Base-by-base conservation (phyloP, 2,329 filamentous ascomycete species). In the Hymenoscyphus linearis region DNA sequence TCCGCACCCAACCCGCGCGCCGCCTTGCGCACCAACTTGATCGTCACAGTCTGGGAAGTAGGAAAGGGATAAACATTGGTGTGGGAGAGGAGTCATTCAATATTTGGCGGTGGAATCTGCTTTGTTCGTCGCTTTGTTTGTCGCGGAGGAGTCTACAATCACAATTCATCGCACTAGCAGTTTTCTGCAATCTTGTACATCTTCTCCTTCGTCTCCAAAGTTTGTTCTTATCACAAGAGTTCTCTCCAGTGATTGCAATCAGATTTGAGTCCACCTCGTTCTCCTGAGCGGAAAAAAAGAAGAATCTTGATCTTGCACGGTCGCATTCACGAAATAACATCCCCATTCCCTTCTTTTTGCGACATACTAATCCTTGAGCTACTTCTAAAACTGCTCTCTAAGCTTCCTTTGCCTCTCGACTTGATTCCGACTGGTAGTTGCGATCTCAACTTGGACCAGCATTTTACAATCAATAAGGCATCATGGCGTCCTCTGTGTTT, bases 401-500 rank as follows among this genome's bases (percentile, higher is more conserved):
- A 67, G 64, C 62, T 60, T 61, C 61, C 62, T 57, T 50, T 61
- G 53, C 60, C 58, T 59, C 56, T 60, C 61, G 37, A 58, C 59
- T 60, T 59, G 60, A 55, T 35, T 37, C 60, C 63, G 57, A 60
- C 47, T n/a, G 59, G 59, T 55, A 57, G 22, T 52, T 18, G 18
- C 57, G 59, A 64, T 58, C 44, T 47, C 52, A 54, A 25, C 50
- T 52, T 58, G 62, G 52, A 55, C 52, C 26, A 36, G 18, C 55
- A 37, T 58, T 47, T 60, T 52, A 58, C 25, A 58, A 35, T 56
- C 55, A 57, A 56, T 59, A 52, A 57, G 55, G 59, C 67, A 73
- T 62, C 58, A 74, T 74, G 72, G 63, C 72, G 60, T 82, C 95
- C 61, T 98, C 93, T 68, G 95, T 99, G 74, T 98, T 97, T 79